Percentiles rank a stretch among this genome's conserved stretches.
phyloP scores from a whole-genome alignment of 2,329 filamentous ascomycete genomes.

The Arthrobotrys sphaeroides region DNA sequence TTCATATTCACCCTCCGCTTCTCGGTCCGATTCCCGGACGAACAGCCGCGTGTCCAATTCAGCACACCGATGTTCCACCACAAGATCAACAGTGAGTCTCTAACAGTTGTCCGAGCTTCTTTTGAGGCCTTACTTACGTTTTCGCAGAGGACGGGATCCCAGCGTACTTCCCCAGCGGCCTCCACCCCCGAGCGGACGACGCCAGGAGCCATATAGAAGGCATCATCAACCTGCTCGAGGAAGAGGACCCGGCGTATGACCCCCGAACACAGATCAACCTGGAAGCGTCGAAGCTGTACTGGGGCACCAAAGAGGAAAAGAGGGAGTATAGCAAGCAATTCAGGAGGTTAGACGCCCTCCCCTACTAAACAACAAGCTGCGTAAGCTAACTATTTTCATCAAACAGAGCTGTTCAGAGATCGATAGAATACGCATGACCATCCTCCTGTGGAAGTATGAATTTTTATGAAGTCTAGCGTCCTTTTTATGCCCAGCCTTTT shows the following conservation, averaged over 20 bases:
- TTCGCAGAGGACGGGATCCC: constrained; percentile 72
- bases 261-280: constrained; percentile 86
- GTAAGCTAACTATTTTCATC: neutral
- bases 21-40: constrained; percentile 84
- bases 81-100: constrained; percentile 71
- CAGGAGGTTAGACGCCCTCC: constrained; percentile 68
- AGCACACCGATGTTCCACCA: constrained; percentile 88
- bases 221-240: constrained; percentile 83
- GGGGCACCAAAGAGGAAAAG: constrained; percentile 80
- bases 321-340: constrained; percentile 85
- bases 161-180: constrained; percentile 75
- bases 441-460: neutral
- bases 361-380: no score
- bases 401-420: constrained; percentile 50
- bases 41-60: constrained; percentile 84
- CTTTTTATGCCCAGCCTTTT: neutral
- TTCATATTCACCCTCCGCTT: constrained; percentile 82
- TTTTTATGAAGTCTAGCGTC: no score
- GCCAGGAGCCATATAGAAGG: constrained; percentile 83
- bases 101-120: neutral
- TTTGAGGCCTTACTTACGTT: neutral
- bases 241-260: constrained; percentile 87
- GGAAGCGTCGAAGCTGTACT: constrained; percentile 85
- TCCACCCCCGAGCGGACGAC: constrained; percentile 71
- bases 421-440: constrained; percentile 49